Evolutionary conservation across 2,329 filamentous ascomycete species (phyloP), one percentile per base, ranked within the genome.

Genomic region (Hypoxylon sp.): DNA sequence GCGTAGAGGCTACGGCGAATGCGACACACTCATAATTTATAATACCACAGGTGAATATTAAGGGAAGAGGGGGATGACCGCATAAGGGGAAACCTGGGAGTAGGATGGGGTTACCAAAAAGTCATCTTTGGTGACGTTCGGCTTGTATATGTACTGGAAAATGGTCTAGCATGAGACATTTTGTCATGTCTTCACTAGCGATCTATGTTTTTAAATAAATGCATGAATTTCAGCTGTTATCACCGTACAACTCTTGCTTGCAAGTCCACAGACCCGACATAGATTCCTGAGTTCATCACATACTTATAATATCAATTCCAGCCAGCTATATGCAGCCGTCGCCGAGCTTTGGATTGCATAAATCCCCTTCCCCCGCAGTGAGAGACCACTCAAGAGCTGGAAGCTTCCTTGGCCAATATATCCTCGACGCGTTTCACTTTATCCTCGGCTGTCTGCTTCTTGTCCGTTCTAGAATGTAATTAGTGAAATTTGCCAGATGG

Each of bases 371-470:
- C 32, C 30, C n/a, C 1, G 6, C n/a, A 13, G 32, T 10, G 28
- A 9, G 7, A 19, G 1, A 23, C 2, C 25, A 38, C 21, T 52
- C 32, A 66, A 28, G 55, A 60, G 43, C 53, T 34, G 10, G 51
- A 14, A 13, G 11, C 65, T 11, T 62, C 71, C 60, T 75, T 73
- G 1, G 79, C 80, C 67, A 89, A 74, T n/a, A 89, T 74, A 11
- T 83, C 82, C 76, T 87, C 78, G 3, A 89, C 85, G 53, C 86
- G 80, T 80, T 85, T 85, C 17, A 97, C 92, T 82, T 97, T 97
- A 71, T 97, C 92, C 76, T 90, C 86, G 36, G 92, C 91, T 1
- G 88, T 89, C 81, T 97, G 93, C 78, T 85, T 87, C 86, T 97
- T 97, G 78, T 97, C 94, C 74, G 91, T 97, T 75, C 93, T 91